phyloP scores from a whole-genome alignment of 495 filamentous ascomycete genomes.

The Glarea lozoyensis region DNA sequence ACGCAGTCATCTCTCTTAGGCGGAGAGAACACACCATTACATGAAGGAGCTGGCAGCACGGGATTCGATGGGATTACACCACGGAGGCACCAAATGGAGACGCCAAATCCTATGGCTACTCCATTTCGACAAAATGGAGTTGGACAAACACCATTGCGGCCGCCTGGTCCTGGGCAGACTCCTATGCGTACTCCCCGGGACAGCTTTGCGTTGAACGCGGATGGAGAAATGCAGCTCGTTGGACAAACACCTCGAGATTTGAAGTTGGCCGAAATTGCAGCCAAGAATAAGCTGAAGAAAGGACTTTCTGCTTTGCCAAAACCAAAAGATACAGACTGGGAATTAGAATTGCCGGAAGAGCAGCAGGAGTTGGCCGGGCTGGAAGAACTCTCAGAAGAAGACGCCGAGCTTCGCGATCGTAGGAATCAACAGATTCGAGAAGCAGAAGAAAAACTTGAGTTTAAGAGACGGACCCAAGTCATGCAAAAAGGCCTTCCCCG shows the following conservation, averaged over 20 bases:
- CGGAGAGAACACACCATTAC: conserved; percentile 84
- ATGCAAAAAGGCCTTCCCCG: conserved; percentile 79
- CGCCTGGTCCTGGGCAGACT: conserved; percentile 57
- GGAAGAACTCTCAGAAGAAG: conserved; percentile 57
- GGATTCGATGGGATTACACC: conserved; percentile 79
- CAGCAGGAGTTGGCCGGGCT: conserved; percentile 47
- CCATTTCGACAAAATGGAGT: conserved; percentile 68
- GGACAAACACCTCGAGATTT: conserved; percentile 73
- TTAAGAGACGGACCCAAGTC: conserved; percentile 78
- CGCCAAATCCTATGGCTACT: conserved; percentile 92
- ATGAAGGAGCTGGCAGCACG: conserved; percentile 72
- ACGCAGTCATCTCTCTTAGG: conserved; percentile 94
- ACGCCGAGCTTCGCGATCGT: conserved; percentile 74
- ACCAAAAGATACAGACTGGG: conserved; percentile 85
- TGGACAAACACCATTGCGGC: conserved; percentile 61
- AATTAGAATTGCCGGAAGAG: conserved; percentile 86
- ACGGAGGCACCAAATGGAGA: conserved; percentile 69
- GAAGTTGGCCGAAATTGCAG: conserved; percentile 60
- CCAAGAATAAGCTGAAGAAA: conserved; percentile 59
- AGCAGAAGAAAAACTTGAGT: conserved; percentile 65
- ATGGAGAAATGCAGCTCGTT: conserved; percentile 55
- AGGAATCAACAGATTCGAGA: conserved; percentile 59
- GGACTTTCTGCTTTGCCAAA: conserved; percentile 80
- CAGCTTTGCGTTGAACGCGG: conserved; percentile 70
- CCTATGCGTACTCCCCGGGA: conserved; percentile 89